Base-by-base conservation (phyloP, 164 flowering plant species). In the Magnolia sinica region DNA sequence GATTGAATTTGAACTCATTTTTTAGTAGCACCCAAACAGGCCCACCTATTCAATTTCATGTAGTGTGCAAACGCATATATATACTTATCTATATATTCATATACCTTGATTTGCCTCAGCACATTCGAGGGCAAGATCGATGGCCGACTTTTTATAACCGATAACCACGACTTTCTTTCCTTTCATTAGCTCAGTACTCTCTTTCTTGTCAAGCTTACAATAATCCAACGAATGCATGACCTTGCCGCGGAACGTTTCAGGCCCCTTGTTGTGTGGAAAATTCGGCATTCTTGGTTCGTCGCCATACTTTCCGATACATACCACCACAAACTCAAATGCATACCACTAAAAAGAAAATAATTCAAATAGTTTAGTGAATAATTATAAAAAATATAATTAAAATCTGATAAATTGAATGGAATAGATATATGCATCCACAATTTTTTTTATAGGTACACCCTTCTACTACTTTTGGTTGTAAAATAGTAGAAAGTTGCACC, bases 101-200 rank as follows among this genome's bases (percentile, higher is more conserved):
- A 11, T 83, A 94, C 98, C 97, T 91, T 91, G 95, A 72, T 92
- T 92, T 45, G 94, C 95, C 71, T 90, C 87, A 1, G 96, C 97
- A 75, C 95, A 90, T 81, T 93, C 98, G 18, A 84, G 59, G 11
- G 98, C 98, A 11, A 94, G 78, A 81, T 96, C 98, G 50, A 96
- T 92, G 7, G 91, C 97, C 2, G 98, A 94, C 87, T 96, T 96
- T 77, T 94, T 93, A 90, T 81, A 96, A 63, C 99, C 99, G 61
- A 96, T 73, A 10, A 96, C 87, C 0, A 78, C 95, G 64, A 91
- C 95, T 79, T 91, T 96, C 80, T 92, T 92, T 23, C 87, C 93
- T 77, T 84, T 79, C 3, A 94, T 84, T 0, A 96, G 85, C 45
- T 89, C 72, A 58, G 75, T n/a, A 18, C 91, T 70, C 8, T 79